phyloP scores from a whole-genome alignment of 176 grass and related monocot genomes.

The Chrysopogon serrulatus region DNA sequence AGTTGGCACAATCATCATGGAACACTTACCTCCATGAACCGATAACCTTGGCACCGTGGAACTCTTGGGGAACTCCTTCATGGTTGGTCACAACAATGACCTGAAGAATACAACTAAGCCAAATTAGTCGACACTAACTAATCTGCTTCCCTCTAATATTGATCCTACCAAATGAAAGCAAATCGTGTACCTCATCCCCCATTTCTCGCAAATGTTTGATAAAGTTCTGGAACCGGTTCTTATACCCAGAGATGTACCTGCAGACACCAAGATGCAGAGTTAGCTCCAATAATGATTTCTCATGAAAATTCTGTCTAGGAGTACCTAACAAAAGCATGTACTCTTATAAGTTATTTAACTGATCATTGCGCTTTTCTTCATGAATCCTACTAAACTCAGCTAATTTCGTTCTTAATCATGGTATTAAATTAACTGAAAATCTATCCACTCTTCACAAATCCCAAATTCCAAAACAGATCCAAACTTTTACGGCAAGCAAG shows the following conservation, averaged over 20 bases:
- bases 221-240: conserved; percentile 76
- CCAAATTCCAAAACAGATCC: conserved; percentile 14
- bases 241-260: conserved; percentile 69
- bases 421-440: neutral
- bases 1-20: neutral
- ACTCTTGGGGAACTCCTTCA: conserved; percentile 82
- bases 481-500: neutral
- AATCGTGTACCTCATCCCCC: conserved; percentile 37
- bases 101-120: conserved; percentile 14
- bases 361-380: neutral
- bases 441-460: neutral
- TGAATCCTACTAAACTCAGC: neutral
- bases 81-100: conserved; percentile 95
- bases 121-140: neutral
- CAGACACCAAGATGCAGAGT: neutral
- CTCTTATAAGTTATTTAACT: no score
- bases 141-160: neutral
- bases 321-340: neutral
- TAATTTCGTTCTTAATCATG: neutral
- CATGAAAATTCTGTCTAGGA: neutral
- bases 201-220: conserved; percentile 70
- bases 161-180: neutral
- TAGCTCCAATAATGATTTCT: neutral
- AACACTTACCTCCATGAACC: conserved; percentile 87
- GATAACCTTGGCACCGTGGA: conserved; percentile 85